Conservation (phyloP, 1,139 yeast species). For the Geotrichum europaeum region DNA sequence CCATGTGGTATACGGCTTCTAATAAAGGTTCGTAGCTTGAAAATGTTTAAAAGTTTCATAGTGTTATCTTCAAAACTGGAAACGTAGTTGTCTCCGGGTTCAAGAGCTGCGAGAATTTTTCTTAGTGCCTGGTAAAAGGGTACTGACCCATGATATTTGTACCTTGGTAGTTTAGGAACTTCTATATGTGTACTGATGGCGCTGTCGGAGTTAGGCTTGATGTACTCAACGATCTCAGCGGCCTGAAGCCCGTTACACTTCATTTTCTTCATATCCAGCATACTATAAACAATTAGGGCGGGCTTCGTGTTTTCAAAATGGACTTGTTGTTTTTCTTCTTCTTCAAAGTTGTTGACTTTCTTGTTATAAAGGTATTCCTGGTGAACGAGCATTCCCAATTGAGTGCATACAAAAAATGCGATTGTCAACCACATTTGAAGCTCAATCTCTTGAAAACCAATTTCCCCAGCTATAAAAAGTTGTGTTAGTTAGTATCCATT, state of each 20-base stretch:
- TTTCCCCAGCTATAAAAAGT: neutral
- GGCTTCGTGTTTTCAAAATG: neutral
- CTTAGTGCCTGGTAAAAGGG: neutral
- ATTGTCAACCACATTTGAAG: neutral
- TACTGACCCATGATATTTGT: neutral
- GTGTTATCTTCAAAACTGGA: constrained; percentile 4
- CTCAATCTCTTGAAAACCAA: neutral
- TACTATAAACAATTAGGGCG: neutral
- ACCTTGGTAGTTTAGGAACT: neutral
- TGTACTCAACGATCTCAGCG: neutral
- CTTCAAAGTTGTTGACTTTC: neutral
- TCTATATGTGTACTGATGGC: neutral
- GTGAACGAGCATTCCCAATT: neutral
- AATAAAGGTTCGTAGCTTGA: constrained; percentile 8
- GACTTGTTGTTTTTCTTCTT: neutral
- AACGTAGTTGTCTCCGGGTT: neutral
- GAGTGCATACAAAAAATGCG: neutral
- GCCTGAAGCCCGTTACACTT: neutral
- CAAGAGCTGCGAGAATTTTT: neutral
- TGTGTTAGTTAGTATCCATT: neutral
- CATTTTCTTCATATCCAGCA: neutral
- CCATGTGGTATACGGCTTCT: neutral
- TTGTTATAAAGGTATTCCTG: neutral
- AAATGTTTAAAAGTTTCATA: constrained; percentile 3
- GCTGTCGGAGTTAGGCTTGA: neutral